Conservation (phyloP, 1,139 yeast genomes). For the Suhomyces terraborum region DNA sequence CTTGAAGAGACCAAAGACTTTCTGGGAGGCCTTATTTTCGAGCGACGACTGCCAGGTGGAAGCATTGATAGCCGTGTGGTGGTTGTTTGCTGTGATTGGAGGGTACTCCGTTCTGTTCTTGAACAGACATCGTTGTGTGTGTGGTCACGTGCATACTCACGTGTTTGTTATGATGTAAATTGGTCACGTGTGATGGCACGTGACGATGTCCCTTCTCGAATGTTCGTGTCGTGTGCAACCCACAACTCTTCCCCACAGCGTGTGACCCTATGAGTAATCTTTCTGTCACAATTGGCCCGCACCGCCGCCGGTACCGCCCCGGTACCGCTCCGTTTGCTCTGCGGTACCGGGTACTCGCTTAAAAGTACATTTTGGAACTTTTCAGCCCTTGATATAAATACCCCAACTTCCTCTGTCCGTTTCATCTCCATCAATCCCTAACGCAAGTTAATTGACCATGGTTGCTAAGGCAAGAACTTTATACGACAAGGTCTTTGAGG, state of each 20-base stretch:
- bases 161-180: background rate
- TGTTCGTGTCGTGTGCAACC: too few species aligned
- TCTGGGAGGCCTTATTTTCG: slow-evolving; percentile 76
- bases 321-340: too few species aligned
- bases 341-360: too few species aligned
- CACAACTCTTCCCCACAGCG: slow-evolving; percentile 1
- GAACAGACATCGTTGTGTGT: background rate
- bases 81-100: background rate
- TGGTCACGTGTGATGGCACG: background rate
- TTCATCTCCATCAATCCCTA: background rate
- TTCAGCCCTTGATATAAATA: slow-evolving; percentile 8
- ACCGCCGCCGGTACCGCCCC: slow-evolving; percentile 17
- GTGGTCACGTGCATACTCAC: background rate
- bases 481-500: slow-evolving; percentile 94
- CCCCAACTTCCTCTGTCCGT: too few species aligned
- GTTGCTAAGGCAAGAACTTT: slow-evolving; percentile 56
- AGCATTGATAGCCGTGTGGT: slow-evolving; percentile 25
- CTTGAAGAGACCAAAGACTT: slow-evolving; percentile 42
- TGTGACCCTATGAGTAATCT: slow-evolving; percentile 8
- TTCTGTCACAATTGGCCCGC: slow-evolving; percentile 7
- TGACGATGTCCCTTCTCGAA: too few species aligned
- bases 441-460: slow-evolving; percentile 10
- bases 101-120: background rate
- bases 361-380: slow-evolving; percentile 1
- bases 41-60: slow-evolving; percentile 48